phyloP scores from a whole-genome alignment of 495 filamentous ascomycete species.

The Terfezia boudieri region DNA sequence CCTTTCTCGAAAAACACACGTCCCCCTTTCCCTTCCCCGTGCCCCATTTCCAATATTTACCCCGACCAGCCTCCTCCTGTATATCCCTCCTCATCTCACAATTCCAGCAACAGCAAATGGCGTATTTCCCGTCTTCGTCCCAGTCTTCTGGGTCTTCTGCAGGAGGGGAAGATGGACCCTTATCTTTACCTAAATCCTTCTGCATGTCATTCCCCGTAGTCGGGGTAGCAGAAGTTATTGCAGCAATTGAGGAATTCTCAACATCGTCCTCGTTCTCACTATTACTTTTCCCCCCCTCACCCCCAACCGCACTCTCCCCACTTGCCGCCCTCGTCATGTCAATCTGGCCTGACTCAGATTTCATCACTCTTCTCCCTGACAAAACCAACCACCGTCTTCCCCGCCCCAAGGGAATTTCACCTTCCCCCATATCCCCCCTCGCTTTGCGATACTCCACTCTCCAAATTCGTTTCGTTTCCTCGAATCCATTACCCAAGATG shows the following conservation, averaged over 20 bases:
- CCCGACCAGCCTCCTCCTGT: neutral
- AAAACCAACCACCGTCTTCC: constrained; percentile 1
- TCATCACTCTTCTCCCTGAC: neutral
- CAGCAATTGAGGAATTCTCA: neutral
- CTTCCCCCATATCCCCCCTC: constrained; percentile 6
- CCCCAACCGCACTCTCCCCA: constrained; percentile 2
- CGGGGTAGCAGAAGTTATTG: neutral
- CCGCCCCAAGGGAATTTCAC: constrained; percentile 4
- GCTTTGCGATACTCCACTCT: constrained; percentile 8
- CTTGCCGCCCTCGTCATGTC: neutral
- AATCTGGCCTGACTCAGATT: too few species aligned
- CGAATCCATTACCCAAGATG: constrained; percentile 39
- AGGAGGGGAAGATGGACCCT: neutral
- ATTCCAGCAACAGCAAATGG: neutral
- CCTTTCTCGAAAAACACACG: neutral
- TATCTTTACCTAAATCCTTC: neutral
- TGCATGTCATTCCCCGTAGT: neutral
- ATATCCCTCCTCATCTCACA: neutral
- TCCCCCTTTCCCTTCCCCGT: neutral
- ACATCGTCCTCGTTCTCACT: constrained; percentile 3
- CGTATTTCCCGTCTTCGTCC: neutral
- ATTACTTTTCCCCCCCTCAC: constrained; percentile 1
- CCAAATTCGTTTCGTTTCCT: constrained; percentile 53
- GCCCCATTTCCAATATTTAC: neutral
- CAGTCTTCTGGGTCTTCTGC: neutral